Conservation (phyloP, 1,284 basidiomycete genomes). For the Fomes fomentarius region DNA sequence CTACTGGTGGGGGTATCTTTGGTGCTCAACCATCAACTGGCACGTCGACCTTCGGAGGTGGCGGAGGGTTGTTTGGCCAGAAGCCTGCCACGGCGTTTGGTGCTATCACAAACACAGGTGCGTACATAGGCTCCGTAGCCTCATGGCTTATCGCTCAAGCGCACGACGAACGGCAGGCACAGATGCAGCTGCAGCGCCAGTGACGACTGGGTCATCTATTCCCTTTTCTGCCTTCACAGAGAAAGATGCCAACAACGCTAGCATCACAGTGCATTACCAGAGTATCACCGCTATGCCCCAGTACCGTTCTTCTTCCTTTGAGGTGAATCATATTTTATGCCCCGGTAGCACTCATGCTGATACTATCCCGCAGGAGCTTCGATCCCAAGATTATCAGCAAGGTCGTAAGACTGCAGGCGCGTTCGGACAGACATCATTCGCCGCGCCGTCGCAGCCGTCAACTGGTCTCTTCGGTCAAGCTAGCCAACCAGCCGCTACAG, state of each 20-base stretch:
- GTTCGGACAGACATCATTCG: slow-evolving; percentile 52
- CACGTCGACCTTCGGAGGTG: slow-evolving; percentile 26
- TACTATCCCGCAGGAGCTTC: slow-evolving; percentile 80
- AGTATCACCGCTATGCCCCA: slow-evolving; percentile 73
- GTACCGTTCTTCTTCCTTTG: slow-evolving; percentile 72
- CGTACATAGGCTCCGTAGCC: background rate
- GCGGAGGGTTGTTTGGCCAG: slow-evolving; percentile 45
- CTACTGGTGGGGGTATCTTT: slow-evolving; percentile 23
- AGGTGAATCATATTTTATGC: slow-evolving; percentile 45
- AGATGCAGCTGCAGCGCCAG: slow-evolving; percentile 41
- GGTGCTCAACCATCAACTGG: slow-evolving; percentile 30
- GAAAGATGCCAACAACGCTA: slow-evolving; percentile 54
- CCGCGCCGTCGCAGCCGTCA: slow-evolving; percentile 35
- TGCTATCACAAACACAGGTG: slow-evolving; percentile 35
- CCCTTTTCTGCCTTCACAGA: slow-evolving; percentile 56
- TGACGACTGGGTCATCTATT: slow-evolving; percentile 67
- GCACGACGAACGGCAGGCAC: background rate
- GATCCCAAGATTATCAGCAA: slow-evolving; percentile 75
- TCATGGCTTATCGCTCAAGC: background rate
- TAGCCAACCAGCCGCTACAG: slow-evolving; percentile 31
- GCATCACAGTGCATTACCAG: slow-evolving; percentile 63
- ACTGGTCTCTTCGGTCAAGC: slow-evolving; percentile 36
- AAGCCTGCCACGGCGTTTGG: slow-evolving; percentile 55
- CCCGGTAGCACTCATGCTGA: no score
- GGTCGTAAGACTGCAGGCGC: slow-evolving; percentile 68